Evolutionary conservation across 2,329 filamentous ascomycete species (phyloP).

Genomic region (Nothophoma quercina): DNA sequence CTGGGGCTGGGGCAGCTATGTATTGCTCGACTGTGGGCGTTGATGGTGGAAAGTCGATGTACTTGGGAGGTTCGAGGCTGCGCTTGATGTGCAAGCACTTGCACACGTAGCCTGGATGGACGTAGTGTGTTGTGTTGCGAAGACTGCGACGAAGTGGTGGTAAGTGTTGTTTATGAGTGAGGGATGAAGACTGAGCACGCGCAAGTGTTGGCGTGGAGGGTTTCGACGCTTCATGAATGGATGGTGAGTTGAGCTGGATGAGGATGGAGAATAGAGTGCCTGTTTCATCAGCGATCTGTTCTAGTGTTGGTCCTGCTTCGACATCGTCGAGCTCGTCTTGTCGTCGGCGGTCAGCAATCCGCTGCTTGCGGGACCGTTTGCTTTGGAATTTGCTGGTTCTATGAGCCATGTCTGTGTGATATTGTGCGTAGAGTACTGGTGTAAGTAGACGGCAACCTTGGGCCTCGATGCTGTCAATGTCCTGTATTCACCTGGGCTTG

Average conservation of each 20-base stretch:
- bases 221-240: not conserved
- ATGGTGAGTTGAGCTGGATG: not conserved
- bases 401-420: not conserved
- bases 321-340: not conserved
- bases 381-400: not conserved
- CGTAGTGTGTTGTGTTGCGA: not conserved
- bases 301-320: not conserved
- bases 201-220: not conserved
- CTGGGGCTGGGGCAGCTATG: no score
- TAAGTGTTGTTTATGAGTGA: not conserved
- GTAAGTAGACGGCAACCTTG: not conserved
- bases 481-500: not conserved
- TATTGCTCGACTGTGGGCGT: not conserved
- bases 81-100: not conserved
- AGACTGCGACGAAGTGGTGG: not conserved
- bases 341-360: not conserved
- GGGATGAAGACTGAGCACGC: not conserved
- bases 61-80: no score
- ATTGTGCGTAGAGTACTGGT: not conserved
- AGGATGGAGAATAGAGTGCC: not conserved
- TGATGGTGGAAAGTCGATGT: not conserved
- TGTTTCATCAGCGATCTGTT: not conserved
- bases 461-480: not conserved
- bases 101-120: not conserved
- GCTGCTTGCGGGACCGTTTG: not conserved